Base-by-base conservation (phyloP, 2,329 filamentous ascomycete genomes). In the Dothistroma pini region DNA sequence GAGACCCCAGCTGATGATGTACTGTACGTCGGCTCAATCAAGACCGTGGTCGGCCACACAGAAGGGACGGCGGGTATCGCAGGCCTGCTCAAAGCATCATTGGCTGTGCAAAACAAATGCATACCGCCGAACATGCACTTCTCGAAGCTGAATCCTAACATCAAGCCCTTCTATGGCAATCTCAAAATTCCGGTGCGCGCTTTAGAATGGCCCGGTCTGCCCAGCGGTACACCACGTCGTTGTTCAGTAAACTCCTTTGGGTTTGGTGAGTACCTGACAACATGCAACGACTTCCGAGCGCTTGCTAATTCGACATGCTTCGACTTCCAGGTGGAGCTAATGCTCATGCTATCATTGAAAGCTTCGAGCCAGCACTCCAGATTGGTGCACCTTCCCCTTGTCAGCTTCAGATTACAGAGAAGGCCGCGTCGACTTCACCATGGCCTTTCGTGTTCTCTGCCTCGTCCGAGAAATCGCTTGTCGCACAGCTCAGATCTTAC, bases 181-280 rank as follows among this genome's bases (percentile, higher is more conserved):
- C 49, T 69, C 5, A 21, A 63, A 34, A 60, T 71, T 4, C 62
- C 62, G 7, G 65, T 53, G 22, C 32, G 49, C 32, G 38, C 57
- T 12, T 16, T 71, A 3, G 71, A 70, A 19, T 75, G 73, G 14
- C 75, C 74, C 0, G 56, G 35, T 47, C 12, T 44, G 12, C 38
- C 38, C 38, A 19, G 12, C n/a, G 47, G 21, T 11, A 16, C n/a
- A 21, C 21, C 16, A 11, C 53, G 63, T 48, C 57, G 65, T 22
- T 54, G 56, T 11, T 54, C 52, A 47, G 61, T 66, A 21, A 70
- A 69, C 56, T 63, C 53, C 32, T 71, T 71, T 48, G 69, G 69
- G 1, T 69, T 66, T 52, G 68, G 68, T 2, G 25, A 29, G 25
- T 29, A 29, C 25, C 25, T 29, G 6, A 29, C 25, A 6, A 29